Conservation (phyloP, 148 eudicot species). For the Arctostaphylos glauca region DNA sequence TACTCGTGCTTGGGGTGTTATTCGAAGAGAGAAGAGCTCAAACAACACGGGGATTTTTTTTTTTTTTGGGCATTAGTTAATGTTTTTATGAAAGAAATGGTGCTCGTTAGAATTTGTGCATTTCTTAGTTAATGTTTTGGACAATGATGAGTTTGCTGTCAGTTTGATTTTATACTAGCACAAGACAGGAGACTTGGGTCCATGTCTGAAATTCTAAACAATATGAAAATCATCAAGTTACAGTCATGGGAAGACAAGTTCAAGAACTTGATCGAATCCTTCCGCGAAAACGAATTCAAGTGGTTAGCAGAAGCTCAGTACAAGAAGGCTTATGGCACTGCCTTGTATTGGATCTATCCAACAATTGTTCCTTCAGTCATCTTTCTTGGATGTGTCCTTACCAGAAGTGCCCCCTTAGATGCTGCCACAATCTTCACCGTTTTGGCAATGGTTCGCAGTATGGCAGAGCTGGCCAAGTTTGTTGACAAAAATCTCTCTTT, state of each 20-base stretch:
- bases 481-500: too few relatives aligned
- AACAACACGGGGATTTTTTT: conserved; percentile 17
- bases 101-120: conserved; percentile 38
- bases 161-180: conserved; percentile 40
- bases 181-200: conserved; percentile 58
- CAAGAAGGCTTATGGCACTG: conserved; percentile 33
- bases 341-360: conserved; percentile 60
- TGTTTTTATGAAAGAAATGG: conserved; percentile 45
- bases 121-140: conserved; percentile 45
- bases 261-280: conserved; percentile 38
- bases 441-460: conserved; percentile 33
- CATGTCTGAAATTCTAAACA: conserved; percentile 53
- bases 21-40: conserved; percentile 18
- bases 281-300: conserved; percentile 43
- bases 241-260: conserved; percentile 73
- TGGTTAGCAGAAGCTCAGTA: conserved; percentile 38
- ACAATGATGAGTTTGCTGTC: too few relatives aligned
- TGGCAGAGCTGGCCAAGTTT: conserved; percentile 49
- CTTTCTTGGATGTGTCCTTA: conserved; percentile 44
- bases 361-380: conserved; percentile 48
- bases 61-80: conserved; percentile 29
- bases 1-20: conserved; percentile 31
- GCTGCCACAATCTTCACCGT: conserved; percentile 52
- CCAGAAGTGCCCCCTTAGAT: conserved; percentile 44
- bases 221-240: conserved; percentile 62